Conservation (phyloP, 2,329 filamentous ascomycete species). For the Rutstroemia sp. region DNA sequence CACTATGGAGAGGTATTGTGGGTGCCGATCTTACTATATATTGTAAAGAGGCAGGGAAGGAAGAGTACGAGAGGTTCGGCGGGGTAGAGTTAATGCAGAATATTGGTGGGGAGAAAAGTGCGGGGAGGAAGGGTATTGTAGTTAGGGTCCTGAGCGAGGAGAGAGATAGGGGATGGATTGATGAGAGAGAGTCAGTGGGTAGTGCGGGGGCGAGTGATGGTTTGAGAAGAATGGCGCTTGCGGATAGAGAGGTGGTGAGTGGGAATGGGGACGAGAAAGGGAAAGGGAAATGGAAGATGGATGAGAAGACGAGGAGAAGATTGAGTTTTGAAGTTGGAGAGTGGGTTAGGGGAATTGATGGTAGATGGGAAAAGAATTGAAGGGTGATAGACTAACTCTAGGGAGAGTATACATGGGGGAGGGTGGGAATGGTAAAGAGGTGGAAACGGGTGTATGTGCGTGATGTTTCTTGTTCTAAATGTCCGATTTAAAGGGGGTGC, state of each 20-base stretch:
- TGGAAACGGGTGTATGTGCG: too few species aligned
- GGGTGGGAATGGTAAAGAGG: too few species aligned
- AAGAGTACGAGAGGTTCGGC: conserved; percentile 35
- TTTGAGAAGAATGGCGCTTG: not conserved
- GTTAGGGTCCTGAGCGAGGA: conserved; percentile 53
- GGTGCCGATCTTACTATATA: conserved; percentile 76
- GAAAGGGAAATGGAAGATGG: conserved; percentile 37
- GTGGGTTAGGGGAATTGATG: conserved; percentile 46
- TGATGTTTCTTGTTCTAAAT: too few species aligned
- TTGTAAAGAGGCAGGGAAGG: conserved; percentile 36
- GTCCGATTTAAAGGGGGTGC: too few species aligned
- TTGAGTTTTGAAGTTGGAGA: conserved; percentile 85
- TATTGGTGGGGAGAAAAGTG: conserved; percentile 40
- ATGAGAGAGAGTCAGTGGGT: conserved; percentile 44
- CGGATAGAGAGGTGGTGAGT: not conserved
- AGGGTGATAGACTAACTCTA: not conserved
- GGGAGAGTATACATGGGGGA: not conserved
- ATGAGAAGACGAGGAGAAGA: conserved; percentile 64
- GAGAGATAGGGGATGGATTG: conserved; percentile 64
- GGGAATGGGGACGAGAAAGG: not conserved
- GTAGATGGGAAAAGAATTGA: conserved; percentile 8
- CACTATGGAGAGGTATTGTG: conserved; percentile 80
- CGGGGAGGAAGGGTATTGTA: conserved; percentile 46
- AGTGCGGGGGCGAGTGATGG: conserved; percentile 9
- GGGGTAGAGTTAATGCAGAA: conserved; percentile 50